Evolutionary conservation across 179 eudicot genomes (phyloP).

Genomic region (Vitellaria paradoxa): DNA sequence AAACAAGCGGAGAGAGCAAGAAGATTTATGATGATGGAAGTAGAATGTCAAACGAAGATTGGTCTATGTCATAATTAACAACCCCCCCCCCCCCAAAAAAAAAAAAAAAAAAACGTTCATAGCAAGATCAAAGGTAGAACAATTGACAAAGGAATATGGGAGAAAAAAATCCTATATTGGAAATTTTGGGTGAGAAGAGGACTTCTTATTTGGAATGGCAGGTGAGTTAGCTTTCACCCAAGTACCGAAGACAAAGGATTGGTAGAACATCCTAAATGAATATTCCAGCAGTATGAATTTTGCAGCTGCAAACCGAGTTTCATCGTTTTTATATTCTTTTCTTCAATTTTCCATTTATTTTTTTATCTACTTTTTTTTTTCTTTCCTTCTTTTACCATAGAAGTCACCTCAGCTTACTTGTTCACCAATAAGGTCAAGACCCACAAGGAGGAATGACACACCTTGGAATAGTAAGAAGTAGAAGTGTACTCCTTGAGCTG

Average conservation of each 20-base stretch:
- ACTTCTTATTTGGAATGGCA: slow-evolving; percentile 4
- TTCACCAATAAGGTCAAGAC: slow-evolving; percentile 73
- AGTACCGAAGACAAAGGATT: background rate
- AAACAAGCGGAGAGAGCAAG: background rate
- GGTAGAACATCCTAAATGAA: background rate
- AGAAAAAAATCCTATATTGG: slow-evolving; percentile 1
- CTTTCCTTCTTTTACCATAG: background rate
- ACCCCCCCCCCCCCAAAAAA: too few species aligned
- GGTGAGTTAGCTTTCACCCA: background rate
- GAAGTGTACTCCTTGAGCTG: slow-evolving; percentile 79
- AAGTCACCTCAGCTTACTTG: slow-evolving; percentile 46
- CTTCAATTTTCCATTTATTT: background rate
- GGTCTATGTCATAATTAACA: too few species aligned
- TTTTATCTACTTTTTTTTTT: background rate
- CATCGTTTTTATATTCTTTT: background rate
- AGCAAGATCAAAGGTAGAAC: background rate
- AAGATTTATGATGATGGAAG: background rate
- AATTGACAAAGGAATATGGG: background rate
- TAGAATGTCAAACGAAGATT: background rate
- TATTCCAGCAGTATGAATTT: background rate
- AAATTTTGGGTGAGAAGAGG: background rate
- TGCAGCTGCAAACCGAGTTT: slow-evolving; percentile 6
- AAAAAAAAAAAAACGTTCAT: background rate
- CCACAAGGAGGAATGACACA: slow-evolving; percentile 63
- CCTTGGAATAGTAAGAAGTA: slow-evolving; percentile 79